A percentile compares a stretch with the other conserved stretches of the same genome.
These are phyloP conservation scores for Angomonas ambiguus DNA, from an alignment of 208 protist genomes.

Conservation along the genomic window DNA sequence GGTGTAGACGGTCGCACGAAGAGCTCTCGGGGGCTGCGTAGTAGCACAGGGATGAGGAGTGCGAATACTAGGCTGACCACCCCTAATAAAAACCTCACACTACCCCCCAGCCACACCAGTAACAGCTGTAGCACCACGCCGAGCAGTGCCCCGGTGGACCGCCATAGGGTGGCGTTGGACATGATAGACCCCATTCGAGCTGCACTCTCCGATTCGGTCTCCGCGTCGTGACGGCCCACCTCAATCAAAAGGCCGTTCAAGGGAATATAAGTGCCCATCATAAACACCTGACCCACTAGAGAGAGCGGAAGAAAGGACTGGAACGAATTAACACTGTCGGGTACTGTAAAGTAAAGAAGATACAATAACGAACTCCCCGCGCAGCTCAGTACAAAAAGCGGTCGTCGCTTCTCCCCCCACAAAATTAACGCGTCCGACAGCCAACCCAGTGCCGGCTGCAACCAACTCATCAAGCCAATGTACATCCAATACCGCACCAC, in stretches of 20 bases:
- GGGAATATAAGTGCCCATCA: constrained; percentile 42
- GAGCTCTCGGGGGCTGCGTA: constrained; percentile 16
- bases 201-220: constrained; percentile 36
- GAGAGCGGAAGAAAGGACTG: constrained; percentile 22
- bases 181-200: constrained; percentile 38
- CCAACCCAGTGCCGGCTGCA: constrained; percentile 29
- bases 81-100: constrained; percentile 17
- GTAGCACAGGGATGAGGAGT: constrained; percentile 23
- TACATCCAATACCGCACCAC: constrained; percentile 39
- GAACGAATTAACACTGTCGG: constrained; percentile 10
- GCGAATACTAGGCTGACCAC: constrained; percentile 18
- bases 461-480: constrained; percentile 27
- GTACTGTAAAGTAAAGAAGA: constrained; percentile 14
- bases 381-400: constrained; percentile 27
- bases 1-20: constrained; percentile 20
- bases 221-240: constrained; percentile 31
- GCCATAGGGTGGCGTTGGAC: constrained; percentile 43
- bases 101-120: constrained; percentile 10
- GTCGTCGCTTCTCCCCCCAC: constrained; percentile 34
- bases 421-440: constrained; percentile 31
- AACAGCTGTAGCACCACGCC: constrained; percentile 26
- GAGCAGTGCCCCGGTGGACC: constrained; percentile 27
- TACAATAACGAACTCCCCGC: constrained; percentile 27
- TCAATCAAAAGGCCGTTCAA: constrained; percentile 49
- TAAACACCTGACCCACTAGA: constrained; percentile 24